phyloP scores from a whole-genome alignment of 2,329 filamentous ascomycete genomes.

The Penicillium concentricum region DNA sequence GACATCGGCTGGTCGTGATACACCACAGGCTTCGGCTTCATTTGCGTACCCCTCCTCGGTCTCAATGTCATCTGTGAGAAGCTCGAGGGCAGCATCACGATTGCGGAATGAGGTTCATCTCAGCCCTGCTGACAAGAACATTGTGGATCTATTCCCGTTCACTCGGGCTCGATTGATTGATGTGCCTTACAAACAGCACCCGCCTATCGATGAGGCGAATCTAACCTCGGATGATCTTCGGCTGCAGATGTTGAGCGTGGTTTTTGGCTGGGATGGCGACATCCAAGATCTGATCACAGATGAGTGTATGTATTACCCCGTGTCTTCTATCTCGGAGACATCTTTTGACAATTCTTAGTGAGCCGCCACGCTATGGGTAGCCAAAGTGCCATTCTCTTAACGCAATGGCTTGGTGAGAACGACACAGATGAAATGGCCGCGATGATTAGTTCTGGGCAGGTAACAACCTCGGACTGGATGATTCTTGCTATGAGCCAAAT shows the following conservation, averaged over 20 bases:
- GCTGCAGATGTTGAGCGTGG: conserved; percentile 84
- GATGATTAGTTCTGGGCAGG: conserved; percentile 73
- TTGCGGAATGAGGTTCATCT: conserved; percentile 76
- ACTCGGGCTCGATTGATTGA: conserved; percentile 78
- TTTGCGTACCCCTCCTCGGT: conserved; percentile 42
- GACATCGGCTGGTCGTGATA: conserved; percentile 36
- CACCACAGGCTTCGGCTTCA: conserved; percentile 45
- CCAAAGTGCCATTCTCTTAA: conserved; percentile 74
- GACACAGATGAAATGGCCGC: conserved; percentile 77
- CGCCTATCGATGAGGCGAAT: conserved; percentile 56
- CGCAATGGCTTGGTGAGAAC: conserved; percentile 89
- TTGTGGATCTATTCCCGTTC: conserved; percentile 81
- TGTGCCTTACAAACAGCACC: conserved; percentile 73
- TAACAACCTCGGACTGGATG: conserved; percentile 97
- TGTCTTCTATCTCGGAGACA: background rate
- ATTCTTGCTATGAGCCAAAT: conserved; percentile 86
- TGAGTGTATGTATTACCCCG: conserved; percentile 56
- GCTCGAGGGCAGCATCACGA: conserved; percentile 58
- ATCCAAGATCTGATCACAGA: conserved; percentile 78
- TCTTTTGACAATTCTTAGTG: conserved; percentile 46
- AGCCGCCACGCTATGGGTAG: conserved; percentile 70
- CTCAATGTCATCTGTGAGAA: conserved; percentile 50
- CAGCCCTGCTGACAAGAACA: conserved; percentile 71
- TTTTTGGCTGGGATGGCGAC: conserved; percentile 93
- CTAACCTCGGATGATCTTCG: conserved; percentile 76